Base-by-base conservation (phyloP, 495 filamentous ascomycete genomes). In the Corynascus novoguineensis region DNA sequence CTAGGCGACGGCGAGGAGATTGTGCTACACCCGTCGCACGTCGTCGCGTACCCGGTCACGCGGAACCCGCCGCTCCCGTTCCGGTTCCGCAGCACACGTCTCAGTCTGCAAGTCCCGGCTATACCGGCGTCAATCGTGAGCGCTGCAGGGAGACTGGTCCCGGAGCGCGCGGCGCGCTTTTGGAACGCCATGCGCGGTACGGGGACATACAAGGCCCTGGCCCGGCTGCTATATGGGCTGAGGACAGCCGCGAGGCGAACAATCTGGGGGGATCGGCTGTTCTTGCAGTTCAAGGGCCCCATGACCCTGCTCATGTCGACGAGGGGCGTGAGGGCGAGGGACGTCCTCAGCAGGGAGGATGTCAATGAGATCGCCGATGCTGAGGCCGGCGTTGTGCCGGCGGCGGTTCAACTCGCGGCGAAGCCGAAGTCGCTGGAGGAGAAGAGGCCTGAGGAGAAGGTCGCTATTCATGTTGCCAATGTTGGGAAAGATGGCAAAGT, bases 231-330 rank as follows among this genome's bases (percentile, higher is more conserved):
- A 31, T 90, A 84, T 67, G 78, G 65, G 32, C 53, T 95, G 17
- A 79, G 89, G 32, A 92, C 89, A 1, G 86, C 87, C 71, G 77
- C 82, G 29, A 79, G 92, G 53, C 77, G 86, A 64, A 86, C 86
- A 4, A 87, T 98, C n/a, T 96, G 89, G 89, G 93, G 93, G 28
- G 93, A 98, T 69, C 74, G 92, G 60, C 76, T 97, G 14, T 97
- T 97, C 66, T 74, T 97, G 22, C 85, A 88, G 62, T 96, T 98
- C 64, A 79, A 85, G 24, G 93, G 93, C 0, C 93, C 93, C 21
- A 82, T 80, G 3, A 96, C 86, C 4, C 78, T 98, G 32, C 76
- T 97, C 22, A 71, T 98, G 63, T 93, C 95, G 63, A 90, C 89
- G 24, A 83, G 92, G 19, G 89, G 84, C 7, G 79, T 86, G 10